Percentiles rank a stretch among this genome's conserved stretches.
phyloP scores from a whole-genome alignment of 1,284 basidiomycete species.

The Malassezia cuniculi region DNA sequence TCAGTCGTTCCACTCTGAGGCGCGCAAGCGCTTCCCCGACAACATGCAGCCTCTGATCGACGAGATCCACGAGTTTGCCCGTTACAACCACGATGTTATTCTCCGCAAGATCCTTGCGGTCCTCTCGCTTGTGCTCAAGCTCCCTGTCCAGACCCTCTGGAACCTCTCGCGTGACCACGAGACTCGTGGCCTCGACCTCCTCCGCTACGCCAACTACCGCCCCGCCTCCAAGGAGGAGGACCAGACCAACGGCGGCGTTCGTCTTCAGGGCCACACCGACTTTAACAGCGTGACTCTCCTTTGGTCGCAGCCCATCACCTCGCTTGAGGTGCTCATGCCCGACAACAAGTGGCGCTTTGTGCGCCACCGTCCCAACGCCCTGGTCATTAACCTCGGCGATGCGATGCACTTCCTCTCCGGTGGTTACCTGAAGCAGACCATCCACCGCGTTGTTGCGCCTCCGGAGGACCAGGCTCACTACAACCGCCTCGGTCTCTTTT shows the following conservation, averaged over 20 bases:
- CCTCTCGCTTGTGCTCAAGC: conserved; percentile 47
- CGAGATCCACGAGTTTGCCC: conserved; percentile 46
- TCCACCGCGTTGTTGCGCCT: conserved; percentile 47
- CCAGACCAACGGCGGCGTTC: conserved; percentile 44
- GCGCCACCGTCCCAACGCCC: conserved; percentile 43
- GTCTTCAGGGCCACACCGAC: conserved; percentile 48
- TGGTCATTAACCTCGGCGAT: conserved; percentile 42
- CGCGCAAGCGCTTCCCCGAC: conserved; percentile 23
- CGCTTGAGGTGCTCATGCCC: conserved; percentile 47
- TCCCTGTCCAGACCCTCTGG: conserved; percentile 47
- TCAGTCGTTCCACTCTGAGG: conserved; percentile 28
- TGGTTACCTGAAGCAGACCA: conserved; percentile 44
- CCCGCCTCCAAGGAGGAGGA: conserved; percentile 43
- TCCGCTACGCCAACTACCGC: conserved; percentile 47
- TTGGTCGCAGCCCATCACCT: conserved; percentile 47
- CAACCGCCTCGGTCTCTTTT: conserved; percentile 46
- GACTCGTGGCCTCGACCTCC: conserved; percentile 46
- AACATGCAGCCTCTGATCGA: conserved; percentile 28
- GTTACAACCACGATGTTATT: conserved; percentile 44
- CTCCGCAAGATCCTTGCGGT: conserved; percentile 47
- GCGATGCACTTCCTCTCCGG: conserved; percentile 39
- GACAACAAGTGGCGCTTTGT: conserved; percentile 47
- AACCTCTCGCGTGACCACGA: conserved; percentile 46
- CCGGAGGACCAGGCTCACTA: conserved; percentile 46
- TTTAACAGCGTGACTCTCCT: conserved; percentile 47